These are phyloP conservation scores for Saksenaea oblongispora DNA, from an alignment of 371 early-diverging fungal species.

Conservation along the genomic window DNA sequence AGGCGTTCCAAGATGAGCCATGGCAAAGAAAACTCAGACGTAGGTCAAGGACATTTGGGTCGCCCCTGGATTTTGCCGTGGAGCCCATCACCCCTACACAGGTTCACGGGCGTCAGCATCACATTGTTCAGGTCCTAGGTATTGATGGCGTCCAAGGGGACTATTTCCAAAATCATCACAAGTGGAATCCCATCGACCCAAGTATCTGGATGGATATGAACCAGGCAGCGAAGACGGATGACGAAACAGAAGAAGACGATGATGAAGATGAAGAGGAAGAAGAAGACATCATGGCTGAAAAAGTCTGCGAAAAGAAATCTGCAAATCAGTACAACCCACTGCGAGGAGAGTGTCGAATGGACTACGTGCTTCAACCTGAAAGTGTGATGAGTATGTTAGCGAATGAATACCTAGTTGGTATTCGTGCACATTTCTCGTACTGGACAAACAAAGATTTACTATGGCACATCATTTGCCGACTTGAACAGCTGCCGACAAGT, in stretches of 20 bases:
- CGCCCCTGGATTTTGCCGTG: slow-evolving; percentile 6
- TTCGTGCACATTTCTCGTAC: slow-evolving; percentile 53
- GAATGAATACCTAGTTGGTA: slow-evolving; percentile 48
- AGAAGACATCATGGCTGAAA: not conserved
- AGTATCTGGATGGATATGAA: not conserved
- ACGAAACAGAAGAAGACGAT: slow-evolving; percentile 1
- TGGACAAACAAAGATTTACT: slow-evolving; percentile 56
- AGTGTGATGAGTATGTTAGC: slow-evolving; percentile 50
- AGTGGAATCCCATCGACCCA: not conserved
- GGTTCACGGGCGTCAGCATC: slow-evolving; percentile 10
- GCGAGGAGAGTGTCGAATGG: slow-evolving; percentile 32
- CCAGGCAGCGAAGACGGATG: not conserved
- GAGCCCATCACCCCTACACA: slow-evolving; percentile 10
- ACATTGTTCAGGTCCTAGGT: slow-evolving; percentile 32
- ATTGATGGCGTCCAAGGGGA: slow-evolving; percentile 28
- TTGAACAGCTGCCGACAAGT: slow-evolving; percentile 23
- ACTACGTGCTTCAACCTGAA: slow-evolving; percentile 49
- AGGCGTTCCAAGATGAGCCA: slow-evolving; percentile 6
- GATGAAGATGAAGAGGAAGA: not conserved
- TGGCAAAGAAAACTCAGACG: slow-evolving; percentile 22
- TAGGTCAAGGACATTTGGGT: slow-evolving; percentile 8
- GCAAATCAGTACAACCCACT: slow-evolving; percentile 9
- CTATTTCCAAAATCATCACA: not conserved
- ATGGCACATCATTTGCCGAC: slow-evolving; percentile 49
- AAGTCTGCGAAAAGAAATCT: slow-evolving; percentile 20